Conservation (phyloP, 1,284 basidiomycete species). For the Puccinia coronata region DNA sequence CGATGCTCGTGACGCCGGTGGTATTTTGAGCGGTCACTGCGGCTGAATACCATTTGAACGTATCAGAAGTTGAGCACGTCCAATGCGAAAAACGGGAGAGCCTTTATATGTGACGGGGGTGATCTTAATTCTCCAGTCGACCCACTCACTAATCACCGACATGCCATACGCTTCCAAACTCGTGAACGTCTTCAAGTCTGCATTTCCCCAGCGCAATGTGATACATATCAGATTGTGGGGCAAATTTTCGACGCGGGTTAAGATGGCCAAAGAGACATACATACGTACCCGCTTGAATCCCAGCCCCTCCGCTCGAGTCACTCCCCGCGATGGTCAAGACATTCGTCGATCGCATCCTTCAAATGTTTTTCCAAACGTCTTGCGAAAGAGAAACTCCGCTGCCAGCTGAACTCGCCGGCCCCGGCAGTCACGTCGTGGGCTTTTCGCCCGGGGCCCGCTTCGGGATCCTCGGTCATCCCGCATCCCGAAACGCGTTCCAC, state of each 20-base stretch:
- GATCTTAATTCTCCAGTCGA: background rate
- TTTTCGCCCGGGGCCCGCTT: too few species aligned
- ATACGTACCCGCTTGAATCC: constrained; percentile 73
- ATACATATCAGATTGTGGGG: constrained; percentile 62
- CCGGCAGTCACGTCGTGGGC: too few species aligned
- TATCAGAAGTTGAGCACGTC: too few species aligned
- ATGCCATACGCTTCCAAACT: constrained; percentile 79
- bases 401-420: too few species aligned
- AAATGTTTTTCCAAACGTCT: too few species aligned
- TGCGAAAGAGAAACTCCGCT: too few species aligned
- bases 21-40: constrained; percentile 92
- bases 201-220: too few species aligned
- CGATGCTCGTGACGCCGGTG: constrained; percentile 71
- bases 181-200: constrained; percentile 74
- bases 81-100: background rate
- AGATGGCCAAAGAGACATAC: too few species aligned
- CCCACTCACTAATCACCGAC: constrained; percentile 67
- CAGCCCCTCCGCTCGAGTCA: constrained; percentile 84
- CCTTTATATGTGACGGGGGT: background rate
- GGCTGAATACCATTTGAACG: constrained; percentile 57
- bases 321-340: constrained; percentile 79
- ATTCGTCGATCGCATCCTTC: too few species aligned
- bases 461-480: too few species aligned
- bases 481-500: too few species aligned
- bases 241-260: too few species aligned